A percentile compares a stretch with the other conserved stretches of the same genome.
Evolutionary conservation across 192 early-diverging fungal species (phyloP).

Genomic region (Linnemannia zychae): DNA sequence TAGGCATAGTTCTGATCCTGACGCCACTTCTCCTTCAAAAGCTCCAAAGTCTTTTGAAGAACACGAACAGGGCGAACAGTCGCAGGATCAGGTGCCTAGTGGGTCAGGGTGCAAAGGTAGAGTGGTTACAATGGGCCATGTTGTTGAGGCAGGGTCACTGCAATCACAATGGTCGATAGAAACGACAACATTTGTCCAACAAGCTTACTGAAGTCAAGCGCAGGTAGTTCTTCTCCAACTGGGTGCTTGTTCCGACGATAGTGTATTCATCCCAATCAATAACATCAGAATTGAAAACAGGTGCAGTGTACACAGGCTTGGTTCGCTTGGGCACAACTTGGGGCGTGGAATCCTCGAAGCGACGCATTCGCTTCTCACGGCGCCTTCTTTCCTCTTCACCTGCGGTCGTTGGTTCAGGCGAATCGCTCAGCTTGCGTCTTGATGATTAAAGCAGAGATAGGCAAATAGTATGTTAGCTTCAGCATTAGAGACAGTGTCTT

Average conservation of each 20-base stretch:
- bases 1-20: conserved; percentile 92
- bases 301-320: conserved; percentile 30
- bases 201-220: conserved; percentile 87
- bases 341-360: conserved; percentile 14
- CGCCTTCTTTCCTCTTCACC: conserved; percentile 15
- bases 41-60: conserved; percentile 80
- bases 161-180: neutral
- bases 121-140: conserved; percentile 7
- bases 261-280: conserved; percentile 85
- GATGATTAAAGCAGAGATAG: neutral
- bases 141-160: too few species aligned
- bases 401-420: conserved; percentile 8
- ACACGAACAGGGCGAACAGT: conserved; percentile 92
- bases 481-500: neutral
- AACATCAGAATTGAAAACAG: conserved; percentile 69
- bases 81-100: conserved; percentile 88
- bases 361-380: conserved; percentile 45
- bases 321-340: conserved; percentile 10
- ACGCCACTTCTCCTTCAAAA: conserved; percentile 86
- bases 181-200: neutral
- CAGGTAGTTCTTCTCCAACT: conserved; percentile 94
- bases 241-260: conserved; percentile 88
- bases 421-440: neutral
- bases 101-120: conserved; percentile 5
- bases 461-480: neutral